Evolutionary conservation across 192 early-diverging fungal genomes (phyloP), one percentile per base, ranked within the genome.

Genomic region (Mortierella hygrophila): DNA sequence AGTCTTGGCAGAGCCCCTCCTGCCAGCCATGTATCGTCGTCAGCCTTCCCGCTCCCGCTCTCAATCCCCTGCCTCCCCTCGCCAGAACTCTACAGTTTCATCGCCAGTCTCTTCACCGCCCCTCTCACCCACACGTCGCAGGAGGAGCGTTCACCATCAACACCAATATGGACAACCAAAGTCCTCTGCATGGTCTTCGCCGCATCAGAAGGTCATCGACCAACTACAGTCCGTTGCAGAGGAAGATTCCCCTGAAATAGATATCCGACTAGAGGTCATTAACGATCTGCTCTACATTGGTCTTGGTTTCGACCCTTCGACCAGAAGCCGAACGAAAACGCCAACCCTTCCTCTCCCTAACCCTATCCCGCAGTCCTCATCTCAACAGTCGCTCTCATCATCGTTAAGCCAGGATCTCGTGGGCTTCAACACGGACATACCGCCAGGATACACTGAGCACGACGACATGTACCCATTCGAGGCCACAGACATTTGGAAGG

Each of bases 281-380:
- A 86, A 86, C 46, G 84, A 86, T 32, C 76, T 86, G 3, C 47
- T 86, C 11, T 86, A 86, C 71, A 86, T 86, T 35, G 84, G 84
- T 3, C 84, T 86, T 65, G 84, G 84, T 13, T 86, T 86, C 54
- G 84, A 86, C 29, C 84, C 84, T 32, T 86, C 84, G 9, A 77
- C 69, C 49, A 77, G 69, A 35, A 81, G n/a, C 37, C 78, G 83
- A 1, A 85, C 75, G 41, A 60, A 72, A 5, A 75, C 73, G 8
- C 60, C 74, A 20, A 76, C 76, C 15, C 74, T 20, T 52, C 49
- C 49, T 49, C 18, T 13, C 18, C 60, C 74, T 10, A 68, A 68
- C 29, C 74, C 60, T 13, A 3, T 32, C 23, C 60, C 60, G 26
- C 60, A 65, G 29, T 65, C 60, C 32, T 29, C 11, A 23, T 32